phyloP scores from a whole-genome alignment of 2,329 filamentous ascomycete species.

The Coniella vitis region DNA sequence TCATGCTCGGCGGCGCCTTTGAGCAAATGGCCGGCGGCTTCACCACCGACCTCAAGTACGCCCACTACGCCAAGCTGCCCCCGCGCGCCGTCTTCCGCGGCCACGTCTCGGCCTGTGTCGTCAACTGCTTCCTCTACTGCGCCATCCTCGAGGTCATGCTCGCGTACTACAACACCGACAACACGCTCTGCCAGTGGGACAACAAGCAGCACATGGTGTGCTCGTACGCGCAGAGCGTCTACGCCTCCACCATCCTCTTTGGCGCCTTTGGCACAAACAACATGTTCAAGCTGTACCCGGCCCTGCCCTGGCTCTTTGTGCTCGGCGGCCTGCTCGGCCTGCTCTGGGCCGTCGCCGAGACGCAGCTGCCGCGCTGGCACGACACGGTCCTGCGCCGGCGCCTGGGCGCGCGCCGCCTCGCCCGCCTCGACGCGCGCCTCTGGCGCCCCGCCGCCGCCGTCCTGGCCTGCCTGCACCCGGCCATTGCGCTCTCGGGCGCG shows the following conservation, averaged over 20 bases:
- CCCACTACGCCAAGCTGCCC: conserved; percentile 52
- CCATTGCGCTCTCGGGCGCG: conserved; percentile 40
- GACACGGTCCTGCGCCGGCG: conserved; percentile 18
- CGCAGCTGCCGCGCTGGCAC: conserved; percentile 43
- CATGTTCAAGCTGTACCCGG: conserved; percentile 31
- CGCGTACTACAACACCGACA: conserved; percentile 36
- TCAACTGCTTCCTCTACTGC: conserved; percentile 32
- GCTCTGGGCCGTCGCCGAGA: conserved; percentile 49
- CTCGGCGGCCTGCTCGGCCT: conserved; percentile 46
- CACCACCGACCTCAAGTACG: conserved; percentile 28
- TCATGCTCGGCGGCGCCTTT: conserved; percentile 37
- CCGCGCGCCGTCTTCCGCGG: conserved; percentile 53
- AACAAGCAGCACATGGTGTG: conserved; percentile 39
- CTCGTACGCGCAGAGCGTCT: conserved; percentile 33
- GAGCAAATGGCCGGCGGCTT: conserved; percentile 33
- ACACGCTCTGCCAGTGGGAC: conserved; percentile 40
- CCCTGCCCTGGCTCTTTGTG: conserved; percentile 29
- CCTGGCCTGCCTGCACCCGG: conserved; percentile 41
- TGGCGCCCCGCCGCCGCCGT: conserved; percentile 16
- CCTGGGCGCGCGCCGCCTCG: conserved; percentile 32
- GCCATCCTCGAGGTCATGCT: conserved; percentile 48
- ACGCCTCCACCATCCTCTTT: conserved; percentile 28
- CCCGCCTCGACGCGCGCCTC: conserved; percentile 36
- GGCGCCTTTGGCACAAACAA: conserved; percentile 30
- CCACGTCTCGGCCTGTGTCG: conserved; percentile 47